A percentile compares a stretch with the other conserved stretches of the same genome.
Evolutionary conservation across 495 filamentous ascomycete species (phyloP).

Genomic region (Penicillium coprophilum): DNA sequence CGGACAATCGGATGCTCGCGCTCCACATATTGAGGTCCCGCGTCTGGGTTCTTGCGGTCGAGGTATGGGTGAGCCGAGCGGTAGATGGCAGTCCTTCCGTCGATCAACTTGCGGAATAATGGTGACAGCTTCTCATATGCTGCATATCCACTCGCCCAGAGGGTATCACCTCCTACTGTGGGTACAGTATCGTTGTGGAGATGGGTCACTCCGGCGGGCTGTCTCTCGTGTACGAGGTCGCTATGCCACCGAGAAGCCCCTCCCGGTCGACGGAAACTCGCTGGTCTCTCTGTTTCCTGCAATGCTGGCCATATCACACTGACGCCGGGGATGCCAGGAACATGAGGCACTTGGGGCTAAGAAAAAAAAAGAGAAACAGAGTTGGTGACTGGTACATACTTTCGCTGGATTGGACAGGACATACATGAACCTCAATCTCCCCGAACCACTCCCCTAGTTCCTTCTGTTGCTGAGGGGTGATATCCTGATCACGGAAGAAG

Average conservation of each 20-base stretch:
- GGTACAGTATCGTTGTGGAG: slow-evolving; percentile 68
- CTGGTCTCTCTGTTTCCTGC: slow-evolving; percentile 52
- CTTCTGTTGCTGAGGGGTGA: slow-evolving; percentile 68
- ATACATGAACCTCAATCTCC: slow-evolving; percentile 66
- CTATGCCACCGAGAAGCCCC: slow-evolving; percentile 68
- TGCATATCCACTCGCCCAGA: slow-evolving; percentile 68
- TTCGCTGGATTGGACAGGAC: slow-evolving; percentile 15
- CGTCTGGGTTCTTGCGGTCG: slow-evolving; percentile 58
- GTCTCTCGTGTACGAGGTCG: slow-evolving; percentile 67
- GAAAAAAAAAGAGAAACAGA: neutral
- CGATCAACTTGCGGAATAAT: slow-evolving; percentile 66
- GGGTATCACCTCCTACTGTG: slow-evolving; percentile 64
- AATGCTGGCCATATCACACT: slow-evolving; percentile 69
- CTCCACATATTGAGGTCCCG: slow-evolving; percentile 63
- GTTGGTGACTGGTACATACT: neutral
- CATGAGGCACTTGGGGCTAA: slow-evolving; percentile 68
- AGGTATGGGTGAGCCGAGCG: slow-evolving; percentile 66
- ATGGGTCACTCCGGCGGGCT: slow-evolving; percentile 70
- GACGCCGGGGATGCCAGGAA: slow-evolving; percentile 63
- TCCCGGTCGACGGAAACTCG: slow-evolving; percentile 62
- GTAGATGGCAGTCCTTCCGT: slow-evolving; percentile 66
- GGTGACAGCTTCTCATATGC: slow-evolving; percentile 74
- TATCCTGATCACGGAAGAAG: slow-evolving; percentile 72
- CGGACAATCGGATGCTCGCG: slow-evolving; percentile 67
- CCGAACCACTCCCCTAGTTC: slow-evolving; percentile 65